Base-by-base conservation (phyloP, 352 stramenopile species). In the Phytophthora boehmeriae region DNA sequence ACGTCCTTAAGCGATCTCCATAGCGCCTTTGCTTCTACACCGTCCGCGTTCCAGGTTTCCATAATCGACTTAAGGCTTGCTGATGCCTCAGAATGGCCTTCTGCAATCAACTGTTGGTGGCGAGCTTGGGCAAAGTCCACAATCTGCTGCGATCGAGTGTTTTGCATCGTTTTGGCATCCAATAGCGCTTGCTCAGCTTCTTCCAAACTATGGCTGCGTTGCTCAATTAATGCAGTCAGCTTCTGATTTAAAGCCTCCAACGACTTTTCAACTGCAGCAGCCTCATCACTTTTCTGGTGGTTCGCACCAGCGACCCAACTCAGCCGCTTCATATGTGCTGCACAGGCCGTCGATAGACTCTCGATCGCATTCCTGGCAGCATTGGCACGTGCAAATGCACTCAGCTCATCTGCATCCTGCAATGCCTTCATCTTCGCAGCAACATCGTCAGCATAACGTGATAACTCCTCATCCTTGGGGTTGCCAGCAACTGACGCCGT, bases 311-410 rank as follows among this genome's bases (percentile, higher is more conserved):
- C 20, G 17, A 83, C 74, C 54, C 77, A 80, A 25, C 63, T 44
- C 8, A 91, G 47, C 1, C 63, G 61, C 39, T 68, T 61, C 45
- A 89, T 67, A 23, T 79, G 82, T 4, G 62, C 52, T 9, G 61
- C 59, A 19, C 78, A 86, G 6, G 71, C 71, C 11, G 54, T 49
- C 22, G 73, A 81, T 17, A 90, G 46, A 32, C 61, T 59, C 28
- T 71, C 58, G 41, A 92, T 88, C 2, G 73, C 63, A 10, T 65
- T 66, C 46, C 78, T 65, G 0, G 76, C 72, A 17, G 75, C 73
- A 13, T 69, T 66, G 1, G 80, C 75, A 8, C 77, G 63, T 54
- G 48, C 59, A 35, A 57, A 70, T 0, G 76, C 65, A 51, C 42
- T 78, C 17, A 62, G 3, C 2, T 68, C 48, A 30, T 17, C 30